phyloP scores from a whole-genome alignment of 2,329 filamentous ascomycete species.

The Nemania sp. region DNA sequence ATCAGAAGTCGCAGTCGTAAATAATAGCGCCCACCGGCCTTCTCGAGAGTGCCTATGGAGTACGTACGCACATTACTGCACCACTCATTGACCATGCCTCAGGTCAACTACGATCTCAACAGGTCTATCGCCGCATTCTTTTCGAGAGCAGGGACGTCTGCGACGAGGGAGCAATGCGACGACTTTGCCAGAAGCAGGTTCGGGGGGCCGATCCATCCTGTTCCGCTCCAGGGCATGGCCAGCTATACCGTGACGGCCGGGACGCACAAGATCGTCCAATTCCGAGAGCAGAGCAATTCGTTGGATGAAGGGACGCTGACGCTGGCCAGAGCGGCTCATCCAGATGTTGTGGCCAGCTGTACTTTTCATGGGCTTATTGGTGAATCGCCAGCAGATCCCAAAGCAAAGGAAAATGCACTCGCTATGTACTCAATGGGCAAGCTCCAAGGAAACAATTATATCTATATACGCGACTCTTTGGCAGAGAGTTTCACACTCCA shows the following conservation, averaged over 20 bases:
- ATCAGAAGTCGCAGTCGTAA: too few species aligned
- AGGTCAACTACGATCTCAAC: slow-evolving; percentile 6
- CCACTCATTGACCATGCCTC: too few species aligned
- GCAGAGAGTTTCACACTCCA: not conserved
- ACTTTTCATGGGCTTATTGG: slow-evolving; percentile 10
- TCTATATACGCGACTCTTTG: slow-evolving; percentile 1
- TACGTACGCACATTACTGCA: too few species aligned
- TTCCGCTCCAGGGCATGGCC: slow-evolving; percentile 8
- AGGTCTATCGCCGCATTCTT: slow-evolving; percentile 14
- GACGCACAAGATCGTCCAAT: slow-evolving; percentile 12
- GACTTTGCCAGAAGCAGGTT: not conserved
- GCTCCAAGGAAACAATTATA: slow-evolving; percentile 10
- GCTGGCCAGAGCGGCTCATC: slow-evolving; percentile 5
- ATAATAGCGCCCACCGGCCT: too few species aligned
- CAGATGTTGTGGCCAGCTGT: slow-evolving; percentile 7
- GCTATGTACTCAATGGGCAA: slow-evolving; percentile 12
- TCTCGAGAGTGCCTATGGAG: too few species aligned
- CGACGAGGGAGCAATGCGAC: slow-evolving; percentile 17
- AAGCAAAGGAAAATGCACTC: too few species aligned
- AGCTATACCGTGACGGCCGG: slow-evolving; percentile 13
- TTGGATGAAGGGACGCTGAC: not conserved
- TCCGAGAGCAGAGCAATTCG: slow-evolving; percentile 2
- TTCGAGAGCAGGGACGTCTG: slow-evolving; percentile 1
- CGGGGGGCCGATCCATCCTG: slow-evolving; percentile 6
- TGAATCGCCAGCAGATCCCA: not conserved